phyloP scores from a whole-genome alignment of 352 stramenopile genomes.

The Pythium volutum region DNA sequence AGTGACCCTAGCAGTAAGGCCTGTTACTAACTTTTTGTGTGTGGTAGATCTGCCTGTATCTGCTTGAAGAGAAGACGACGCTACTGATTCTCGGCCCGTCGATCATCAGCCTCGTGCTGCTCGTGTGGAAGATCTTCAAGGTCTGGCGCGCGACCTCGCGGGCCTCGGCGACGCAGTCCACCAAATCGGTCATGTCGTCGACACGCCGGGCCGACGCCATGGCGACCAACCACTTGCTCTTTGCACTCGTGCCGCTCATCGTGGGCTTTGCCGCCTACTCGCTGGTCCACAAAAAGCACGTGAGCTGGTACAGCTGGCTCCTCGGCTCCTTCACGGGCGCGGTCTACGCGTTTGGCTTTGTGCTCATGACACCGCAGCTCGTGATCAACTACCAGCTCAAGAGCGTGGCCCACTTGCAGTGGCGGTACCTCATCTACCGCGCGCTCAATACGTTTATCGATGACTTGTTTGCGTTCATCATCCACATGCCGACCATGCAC shows the following conservation, averaged over 20 bases:
- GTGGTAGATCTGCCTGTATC: slow-evolving; percentile 90
- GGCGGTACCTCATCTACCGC: slow-evolving; percentile 94
- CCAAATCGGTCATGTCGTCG: slow-evolving; percentile 32
- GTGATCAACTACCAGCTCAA: slow-evolving; percentile 94
- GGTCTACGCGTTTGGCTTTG: slow-evolving; percentile 90
- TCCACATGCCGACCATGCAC: slow-evolving; percentile 91
- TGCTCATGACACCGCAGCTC: slow-evolving; percentile 90
- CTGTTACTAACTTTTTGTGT: background rate
- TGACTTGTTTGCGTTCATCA: slow-evolving; percentile 90
- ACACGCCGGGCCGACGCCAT: slow-evolving; percentile 77
- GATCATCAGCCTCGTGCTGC: slow-evolving; percentile 65
- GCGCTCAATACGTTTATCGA: slow-evolving; percentile 94
- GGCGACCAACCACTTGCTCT: slow-evolving; percentile 81
- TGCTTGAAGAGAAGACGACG: slow-evolving; percentile 94
- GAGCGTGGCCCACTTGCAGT: slow-evolving; percentile 89
- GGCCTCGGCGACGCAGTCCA: slow-evolving; percentile 20
- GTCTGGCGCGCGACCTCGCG: slow-evolving; percentile 39
- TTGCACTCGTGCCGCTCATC: slow-evolving; percentile 70
- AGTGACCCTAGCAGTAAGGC: no score
- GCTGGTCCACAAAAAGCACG: slow-evolving; percentile 78
- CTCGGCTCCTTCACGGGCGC: slow-evolving; percentile 83
- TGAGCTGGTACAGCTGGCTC: slow-evolving; percentile 81
- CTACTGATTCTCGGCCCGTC: slow-evolving; percentile 88
- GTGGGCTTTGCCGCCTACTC: slow-evolving; percentile 80
- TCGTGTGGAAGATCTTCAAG: slow-evolving; percentile 88